phyloP scores from a whole-genome alignment of 345 rosid genomes.

The Rhizophora apiculata region DNA sequence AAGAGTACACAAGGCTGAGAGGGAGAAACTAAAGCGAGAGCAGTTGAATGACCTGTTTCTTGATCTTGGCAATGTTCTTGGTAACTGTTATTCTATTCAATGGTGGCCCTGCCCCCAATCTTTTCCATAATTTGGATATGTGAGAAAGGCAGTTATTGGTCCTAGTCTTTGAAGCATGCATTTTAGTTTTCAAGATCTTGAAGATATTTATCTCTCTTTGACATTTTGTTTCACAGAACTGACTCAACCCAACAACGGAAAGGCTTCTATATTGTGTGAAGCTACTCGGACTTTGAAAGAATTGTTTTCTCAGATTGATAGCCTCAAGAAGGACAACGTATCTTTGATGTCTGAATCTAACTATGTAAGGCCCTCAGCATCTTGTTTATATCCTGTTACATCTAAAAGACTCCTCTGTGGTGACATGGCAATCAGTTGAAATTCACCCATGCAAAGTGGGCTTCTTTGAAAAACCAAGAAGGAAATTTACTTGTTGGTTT shows the following conservation, averaged over 20 bases:
- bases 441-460: not conserved
- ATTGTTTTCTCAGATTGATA: slow-evolving; percentile 59
- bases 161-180: slow-evolving; percentile 2
- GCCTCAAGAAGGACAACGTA: slow-evolving; percentile 64
- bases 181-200: not conserved
- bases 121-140: not conserved
- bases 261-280: slow-evolving; percentile 70
- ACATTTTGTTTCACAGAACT: slow-evolving; percentile 40
- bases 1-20: slow-evolving; percentile 77
- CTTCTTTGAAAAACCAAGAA: not conserved
- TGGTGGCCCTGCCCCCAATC: not conserved
- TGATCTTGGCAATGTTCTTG: slow-evolving; percentile 69
- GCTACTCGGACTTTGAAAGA: slow-evolving; percentile 75
- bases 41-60: slow-evolving; percentile 85
- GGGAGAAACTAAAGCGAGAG: slow-evolving; percentile 94
- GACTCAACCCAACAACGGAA: slow-evolving; percentile 66
- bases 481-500: not conserved
- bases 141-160: not conserved
- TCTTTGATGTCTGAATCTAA: slow-evolving; percentile 69
- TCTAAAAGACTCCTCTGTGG: not conserved
- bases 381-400: not conserved
- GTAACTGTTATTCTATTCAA: slow-evolving; percentile 35
- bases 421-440: not conserved
- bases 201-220: slow-evolving; percentile 10
- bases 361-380: slow-evolving; percentile 47